A percentile compares a stretch with the other conserved stretches of the same genome.
phyloP scores from a whole-genome alignment of 164 flowering plant genomes.

The Platanus orientalis region DNA sequence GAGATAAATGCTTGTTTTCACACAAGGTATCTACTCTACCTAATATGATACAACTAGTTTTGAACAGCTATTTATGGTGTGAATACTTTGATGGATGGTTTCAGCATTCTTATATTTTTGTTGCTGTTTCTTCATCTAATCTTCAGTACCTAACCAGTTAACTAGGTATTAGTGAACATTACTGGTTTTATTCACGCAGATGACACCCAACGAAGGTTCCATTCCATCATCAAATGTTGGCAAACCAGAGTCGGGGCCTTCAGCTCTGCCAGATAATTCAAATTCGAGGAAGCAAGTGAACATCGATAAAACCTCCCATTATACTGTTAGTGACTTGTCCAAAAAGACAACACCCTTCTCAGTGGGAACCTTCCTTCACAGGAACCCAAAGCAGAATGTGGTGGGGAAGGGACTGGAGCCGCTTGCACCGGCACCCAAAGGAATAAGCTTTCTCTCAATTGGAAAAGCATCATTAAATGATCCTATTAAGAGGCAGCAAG shows the following conservation, averaged over 20 bases:
- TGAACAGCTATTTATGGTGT: not conserved
- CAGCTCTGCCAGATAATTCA: conserved; percentile 12
- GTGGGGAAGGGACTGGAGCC: conserved; percentile 18
- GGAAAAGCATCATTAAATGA: conserved; percentile 23
- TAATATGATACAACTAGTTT: not conserved
- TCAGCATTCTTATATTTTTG: not conserved
- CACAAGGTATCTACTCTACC: conserved; percentile 49
- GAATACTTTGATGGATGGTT: not conserved
- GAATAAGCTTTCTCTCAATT: conserved; percentile 38
- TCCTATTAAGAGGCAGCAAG: conserved; percentile 6
- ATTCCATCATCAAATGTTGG: conserved; percentile 11
- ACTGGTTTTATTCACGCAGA: conserved; percentile 16
- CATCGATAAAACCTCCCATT: not conserved
- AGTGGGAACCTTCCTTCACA: conserved; percentile 12
- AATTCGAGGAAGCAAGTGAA: conserved; percentile 19
- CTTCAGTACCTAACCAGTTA: not conserved
- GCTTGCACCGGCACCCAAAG: conserved; percentile 42
- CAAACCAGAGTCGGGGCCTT: conserved; percentile 19
- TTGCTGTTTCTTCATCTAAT: not conserved
- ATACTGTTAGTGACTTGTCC: conserved; percentile 2
- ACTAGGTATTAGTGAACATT: not conserved
- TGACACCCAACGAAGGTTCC: conserved; percentile 22
- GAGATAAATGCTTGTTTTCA: conserved; percentile 56
- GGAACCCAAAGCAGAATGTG: conserved; percentile 16
- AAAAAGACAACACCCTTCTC: conserved; percentile 9